Conservation (phyloP, 257 asterid species). For the Lycium ferocissimum region DNA sequence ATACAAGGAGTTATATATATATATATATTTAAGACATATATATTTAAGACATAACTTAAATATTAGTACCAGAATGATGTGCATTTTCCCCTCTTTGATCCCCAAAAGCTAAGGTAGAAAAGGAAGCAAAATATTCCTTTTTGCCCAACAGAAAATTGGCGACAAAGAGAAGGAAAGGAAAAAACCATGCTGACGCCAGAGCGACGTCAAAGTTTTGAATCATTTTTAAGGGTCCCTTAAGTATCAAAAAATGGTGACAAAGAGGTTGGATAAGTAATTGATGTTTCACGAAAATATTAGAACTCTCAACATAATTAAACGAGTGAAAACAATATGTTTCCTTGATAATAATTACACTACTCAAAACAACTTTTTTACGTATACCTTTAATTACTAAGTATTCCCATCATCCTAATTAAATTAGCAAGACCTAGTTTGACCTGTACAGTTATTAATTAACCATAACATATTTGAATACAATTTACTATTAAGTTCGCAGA, state of each 20-base stretch:
- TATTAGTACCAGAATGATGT: no score
- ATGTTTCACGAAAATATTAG: conserved; percentile 6
- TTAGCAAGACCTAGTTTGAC: neutral
- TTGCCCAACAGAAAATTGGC: no score
- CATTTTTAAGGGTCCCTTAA: neutral
- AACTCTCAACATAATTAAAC: neutral
- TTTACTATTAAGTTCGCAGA: no score
- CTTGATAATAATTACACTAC: neutral
- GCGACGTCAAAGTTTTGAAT: neutral
- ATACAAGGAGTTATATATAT: no score
- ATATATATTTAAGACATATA: no score
- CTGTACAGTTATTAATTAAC: neutral
- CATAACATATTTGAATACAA: no score
- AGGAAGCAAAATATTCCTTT: neutral
- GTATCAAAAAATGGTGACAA: conserved; percentile 20
- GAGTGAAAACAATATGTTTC: neutral
- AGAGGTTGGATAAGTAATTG: conserved; percentile 8
- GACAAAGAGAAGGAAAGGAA: no score
- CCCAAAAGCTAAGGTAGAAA: no score
- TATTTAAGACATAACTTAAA: no score
- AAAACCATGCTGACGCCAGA: neutral
- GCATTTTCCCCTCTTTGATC: no score
- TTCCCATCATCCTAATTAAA: neutral
- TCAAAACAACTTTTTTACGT: neutral
- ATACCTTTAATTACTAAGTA: neutral